These are phyloP conservation scores for Wickerhamiella azymoides DNA, from an alignment of 805 yeast genomes.

Conservation along the genomic window DNA sequence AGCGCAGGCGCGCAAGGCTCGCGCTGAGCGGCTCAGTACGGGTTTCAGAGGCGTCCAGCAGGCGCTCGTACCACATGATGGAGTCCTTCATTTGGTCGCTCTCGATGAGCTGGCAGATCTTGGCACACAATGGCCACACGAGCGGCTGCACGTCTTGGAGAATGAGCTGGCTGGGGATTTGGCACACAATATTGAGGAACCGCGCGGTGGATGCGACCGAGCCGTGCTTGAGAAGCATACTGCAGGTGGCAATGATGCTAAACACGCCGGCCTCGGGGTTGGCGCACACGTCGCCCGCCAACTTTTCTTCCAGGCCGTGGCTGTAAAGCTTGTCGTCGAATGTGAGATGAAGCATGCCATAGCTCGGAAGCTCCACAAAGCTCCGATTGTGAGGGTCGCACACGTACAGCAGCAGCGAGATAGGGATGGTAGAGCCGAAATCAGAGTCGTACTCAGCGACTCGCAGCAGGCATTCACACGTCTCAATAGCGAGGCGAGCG, in stretches of 20 bases:
- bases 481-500: not conserved
- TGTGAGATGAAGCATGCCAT: not conserved
- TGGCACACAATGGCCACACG: not conserved
- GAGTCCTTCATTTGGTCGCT: not conserved
- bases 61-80: not conserved
- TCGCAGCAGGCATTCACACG: not conserved
- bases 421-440: not conserved
- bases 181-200: not conserved
- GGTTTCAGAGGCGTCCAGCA: not conserved
- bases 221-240: not conserved
- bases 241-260: not conserved
- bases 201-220: not conserved
- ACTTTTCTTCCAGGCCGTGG: not conserved
- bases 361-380: not conserved
- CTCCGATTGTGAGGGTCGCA: not conserved
- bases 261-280: not conserved
- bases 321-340: not conserved
- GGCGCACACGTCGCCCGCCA: not conserved
- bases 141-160: conserved; percentile 1
- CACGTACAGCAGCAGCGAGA: not conserved
- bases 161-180: not conserved
- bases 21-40: not conserved
- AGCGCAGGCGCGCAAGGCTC: not conserved
- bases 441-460: not conserved
- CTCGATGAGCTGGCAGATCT: not conserved